A percentile compares a stretch with the other conserved stretches of the same genome.
Evolutionary conservation across 106 monocot genomes (phyloP).

Genomic region (Agapanthus africanus): DNA sequence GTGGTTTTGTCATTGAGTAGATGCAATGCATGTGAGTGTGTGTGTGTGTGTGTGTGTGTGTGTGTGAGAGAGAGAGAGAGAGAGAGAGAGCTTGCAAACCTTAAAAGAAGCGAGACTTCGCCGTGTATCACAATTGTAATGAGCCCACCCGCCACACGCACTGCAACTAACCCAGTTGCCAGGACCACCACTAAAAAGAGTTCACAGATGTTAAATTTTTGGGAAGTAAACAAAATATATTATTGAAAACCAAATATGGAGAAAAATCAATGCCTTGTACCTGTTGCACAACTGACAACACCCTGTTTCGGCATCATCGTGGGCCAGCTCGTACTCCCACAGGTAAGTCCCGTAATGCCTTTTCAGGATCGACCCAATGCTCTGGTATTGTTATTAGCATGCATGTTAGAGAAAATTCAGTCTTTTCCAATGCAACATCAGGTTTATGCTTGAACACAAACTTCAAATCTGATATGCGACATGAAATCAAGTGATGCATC

Average conservation of each 20-base stretch:
- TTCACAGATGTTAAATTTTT: neutral
- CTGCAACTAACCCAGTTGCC: slow-evolving; percentile 77
- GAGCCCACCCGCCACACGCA: slow-evolving; percentile 64
- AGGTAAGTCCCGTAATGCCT: slow-evolving; percentile 74
- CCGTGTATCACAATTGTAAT: slow-evolving; percentile 62
- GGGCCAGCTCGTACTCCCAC: slow-evolving; percentile 67
- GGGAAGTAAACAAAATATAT: neutral
- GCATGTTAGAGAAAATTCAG: too few relatives aligned
- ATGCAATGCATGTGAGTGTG: too few relatives aligned
- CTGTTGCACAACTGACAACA: slow-evolving; percentile 59
- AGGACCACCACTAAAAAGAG: slow-evolving; percentile 43
- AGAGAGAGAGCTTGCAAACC: too few relatives aligned
- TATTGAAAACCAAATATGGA: too few relatives aligned
- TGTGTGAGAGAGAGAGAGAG: too few relatives aligned
- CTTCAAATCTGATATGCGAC: too few relatives aligned
- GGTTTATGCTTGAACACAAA: too few relatives aligned
- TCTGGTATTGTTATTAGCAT: too few relatives aligned
- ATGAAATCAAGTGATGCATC: neutral
- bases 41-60: too few relatives aligned
- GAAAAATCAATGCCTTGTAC: slow-evolving; percentile 14
- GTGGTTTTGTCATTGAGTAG: too few relatives aligned
- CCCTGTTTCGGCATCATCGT: slow-evolving; percentile 59
- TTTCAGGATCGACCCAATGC: too few relatives aligned
- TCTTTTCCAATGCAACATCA: too few relatives aligned
- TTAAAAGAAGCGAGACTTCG: slow-evolving; percentile 58